phyloP scores from a whole-genome alignment of 192 early-diverging fungal species.

The Phycomyces nitens region DNA sequence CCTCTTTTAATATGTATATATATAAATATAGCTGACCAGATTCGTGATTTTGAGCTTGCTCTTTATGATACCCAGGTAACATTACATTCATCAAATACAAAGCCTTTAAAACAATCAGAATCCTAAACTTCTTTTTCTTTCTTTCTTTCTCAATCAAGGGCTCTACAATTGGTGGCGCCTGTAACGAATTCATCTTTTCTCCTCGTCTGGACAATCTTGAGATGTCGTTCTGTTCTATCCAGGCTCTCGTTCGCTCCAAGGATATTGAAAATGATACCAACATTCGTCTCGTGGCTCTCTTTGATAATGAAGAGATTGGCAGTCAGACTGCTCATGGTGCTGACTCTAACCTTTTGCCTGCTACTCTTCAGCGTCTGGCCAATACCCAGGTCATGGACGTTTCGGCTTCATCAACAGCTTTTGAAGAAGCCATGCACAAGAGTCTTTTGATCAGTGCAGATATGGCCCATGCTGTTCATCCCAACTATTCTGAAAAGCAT shows the following conservation, averaged over 20 bases:
- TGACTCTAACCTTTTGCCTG: conserved; percentile 80
- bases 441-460: conserved; percentile 88
- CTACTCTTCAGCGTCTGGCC: conserved; percentile 63
- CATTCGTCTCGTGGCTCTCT: conserved; percentile 85
- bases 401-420: conserved; percentile 50
- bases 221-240: conserved; percentile 90
- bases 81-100: not conserved
- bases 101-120: too few species aligned
- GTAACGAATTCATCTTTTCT: conserved; percentile 92
- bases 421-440: conserved; percentile 80
- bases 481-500: conserved; percentile 90
- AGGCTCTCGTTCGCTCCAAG: conserved; percentile 55
- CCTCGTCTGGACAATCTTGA: conserved; percentile 94
- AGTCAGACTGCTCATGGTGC: conserved; percentile 91
- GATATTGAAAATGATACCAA: conserved; percentile 60
- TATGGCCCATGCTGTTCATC: conserved; percentile 91
- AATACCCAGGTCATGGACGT: conserved; percentile 30
- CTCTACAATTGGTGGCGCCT: conserved; percentile 83
- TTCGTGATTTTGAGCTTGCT: conserved; percentile 96
- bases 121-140: not conserved
- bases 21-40: conserved; percentile 53
- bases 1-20: not conserved
- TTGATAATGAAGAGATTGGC: conserved; percentile 99
- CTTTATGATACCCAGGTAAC: conserved; percentile 85
- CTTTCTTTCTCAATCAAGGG: conserved; percentile 19